Evolutionary conservation across 2,329 filamentous ascomycete species (phyloP).

Genomic region (Cercospora sp.): DNA sequence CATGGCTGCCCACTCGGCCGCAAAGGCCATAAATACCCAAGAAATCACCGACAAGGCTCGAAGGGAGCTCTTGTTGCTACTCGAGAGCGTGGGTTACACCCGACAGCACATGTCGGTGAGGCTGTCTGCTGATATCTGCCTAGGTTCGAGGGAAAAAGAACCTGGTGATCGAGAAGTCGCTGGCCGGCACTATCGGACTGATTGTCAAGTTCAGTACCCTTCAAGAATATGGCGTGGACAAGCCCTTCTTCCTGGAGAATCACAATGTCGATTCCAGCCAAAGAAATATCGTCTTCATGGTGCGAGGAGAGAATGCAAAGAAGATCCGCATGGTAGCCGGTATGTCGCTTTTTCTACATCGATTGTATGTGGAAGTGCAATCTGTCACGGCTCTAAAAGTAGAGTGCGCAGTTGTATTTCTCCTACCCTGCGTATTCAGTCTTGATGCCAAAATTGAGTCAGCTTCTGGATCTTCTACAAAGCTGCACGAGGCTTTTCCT

Average conservation of each 20-base stretch:
- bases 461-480: conserved; percentile 27
- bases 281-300: conserved; percentile 91
- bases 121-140: conserved; percentile 20
- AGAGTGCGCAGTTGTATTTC: conserved; percentile 57
- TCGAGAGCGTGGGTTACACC: conserved; percentile 82
- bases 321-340: conserved; percentile 85
- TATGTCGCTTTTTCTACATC: conserved; percentile 48
- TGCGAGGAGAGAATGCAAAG: conserved; percentile 82
- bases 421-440: conserved; percentile 54
- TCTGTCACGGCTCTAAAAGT: conserved; percentile 56
- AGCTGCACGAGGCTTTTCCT: conserved; percentile 26
- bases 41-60: conserved; percentile 79
- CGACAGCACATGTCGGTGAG: conserved; percentile 31
- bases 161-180: conserved; percentile 83
- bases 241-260: conserved; percentile 96
- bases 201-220: conserved; percentile 94
- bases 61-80: conserved; percentile 83
- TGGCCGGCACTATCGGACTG: conserved; percentile 85
- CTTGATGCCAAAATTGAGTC: conserved; percentile 40
- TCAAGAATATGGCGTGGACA: conserved; percentile 96
- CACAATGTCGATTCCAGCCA: conserved; percentile 92
- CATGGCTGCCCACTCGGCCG: conserved; percentile 48
- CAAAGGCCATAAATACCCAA: conserved; percentile 71
- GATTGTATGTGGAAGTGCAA: neutral
- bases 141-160: conserved; percentile 99